Percentiles rank a stretch among this genome's conserved stretches.
Conservation (phyloP, 2,329 filamentous ascomycete species). For the Cladophialophora chaetospira region DNA sequence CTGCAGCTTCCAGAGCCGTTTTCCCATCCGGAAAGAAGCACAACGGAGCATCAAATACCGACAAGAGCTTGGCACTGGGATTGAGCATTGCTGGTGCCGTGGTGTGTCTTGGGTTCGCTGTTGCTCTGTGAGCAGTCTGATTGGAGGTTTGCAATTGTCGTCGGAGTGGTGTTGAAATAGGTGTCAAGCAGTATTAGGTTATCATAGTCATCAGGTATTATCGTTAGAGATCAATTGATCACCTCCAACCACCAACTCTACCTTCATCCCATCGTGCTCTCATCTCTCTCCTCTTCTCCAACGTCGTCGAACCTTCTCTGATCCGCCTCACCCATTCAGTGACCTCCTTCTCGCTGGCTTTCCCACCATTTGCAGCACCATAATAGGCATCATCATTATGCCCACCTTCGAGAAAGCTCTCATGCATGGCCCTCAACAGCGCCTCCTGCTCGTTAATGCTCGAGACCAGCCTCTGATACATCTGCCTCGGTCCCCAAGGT, state of each 20-base stretch:
- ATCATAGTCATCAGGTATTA: constrained; percentile 5
- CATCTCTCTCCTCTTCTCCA: constrained; percentile 79
- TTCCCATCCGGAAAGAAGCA: background rate
- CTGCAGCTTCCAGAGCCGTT: constrained; percentile 8
- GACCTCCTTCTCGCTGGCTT: constrained; percentile 77
- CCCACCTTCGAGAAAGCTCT: constrained; percentile 79
- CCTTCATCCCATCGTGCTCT: constrained; percentile 96
- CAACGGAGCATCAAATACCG: background rate
- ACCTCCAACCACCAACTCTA: constrained; percentile 90
- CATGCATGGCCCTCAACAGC: constrained; percentile 80
- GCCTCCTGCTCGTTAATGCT: constrained; percentile 80
- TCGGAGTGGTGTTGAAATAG: background rate
- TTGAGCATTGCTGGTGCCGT: constrained; percentile 12
- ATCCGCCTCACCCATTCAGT: constrained; percentile 82
- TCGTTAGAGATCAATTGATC: constrained; percentile 37
- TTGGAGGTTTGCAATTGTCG: background rate
- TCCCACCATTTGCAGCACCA: constrained; percentile 45
- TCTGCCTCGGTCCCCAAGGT: constrained; percentile 80
- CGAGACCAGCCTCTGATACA: constrained; percentile 79
- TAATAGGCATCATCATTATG: constrained; percentile 40
- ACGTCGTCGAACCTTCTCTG: constrained; percentile 74
- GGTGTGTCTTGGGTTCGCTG: constrained; percentile 12
- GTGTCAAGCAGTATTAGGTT: background rate
- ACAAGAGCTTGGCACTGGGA: constrained; percentile 1
- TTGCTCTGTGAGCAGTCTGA: constrained; percentile 1